A percentile compares a stretch with the other conserved stretches of the same genome.
These are phyloP conservation scores for Camellia lanceoleosa DNA, from an alignment of 148 eudicot genomes.

Conservation along the genomic window DNA sequence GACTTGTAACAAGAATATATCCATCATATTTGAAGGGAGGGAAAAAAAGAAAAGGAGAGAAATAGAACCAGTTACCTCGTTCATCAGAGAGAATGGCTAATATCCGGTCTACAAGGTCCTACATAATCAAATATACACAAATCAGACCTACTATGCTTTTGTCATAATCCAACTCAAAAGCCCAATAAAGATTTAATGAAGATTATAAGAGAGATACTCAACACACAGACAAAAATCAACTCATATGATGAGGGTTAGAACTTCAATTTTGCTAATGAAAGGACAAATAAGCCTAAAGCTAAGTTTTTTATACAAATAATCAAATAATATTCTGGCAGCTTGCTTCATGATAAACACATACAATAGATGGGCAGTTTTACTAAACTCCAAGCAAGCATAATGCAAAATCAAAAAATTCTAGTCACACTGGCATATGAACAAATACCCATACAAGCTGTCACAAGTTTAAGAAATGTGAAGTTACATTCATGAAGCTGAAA, in stretches of 20 bases:
- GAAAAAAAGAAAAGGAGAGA: not conserved
- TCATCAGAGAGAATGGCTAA: conserved; percentile 81
- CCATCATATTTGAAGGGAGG: not conserved
- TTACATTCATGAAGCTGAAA: not conserved
- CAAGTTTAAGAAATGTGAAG: not conserved
- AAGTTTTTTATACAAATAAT: not conserved
- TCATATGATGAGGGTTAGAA: not conserved
- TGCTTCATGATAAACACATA: too few species aligned
- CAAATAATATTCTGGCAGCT: not conserved
- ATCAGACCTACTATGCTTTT: not conserved
- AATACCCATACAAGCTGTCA: not conserved
- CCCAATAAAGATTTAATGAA: not conserved
- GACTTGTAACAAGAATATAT: conserved; percentile 4
- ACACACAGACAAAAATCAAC: not conserved
- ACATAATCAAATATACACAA: conserved; percentile 16
- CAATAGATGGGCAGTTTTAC: not conserved
- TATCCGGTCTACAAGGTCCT: conserved; percentile 90
- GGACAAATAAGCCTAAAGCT: not conserved
- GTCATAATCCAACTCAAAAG: not conserved
- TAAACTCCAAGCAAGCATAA: not conserved
- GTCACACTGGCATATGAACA: not conserved
- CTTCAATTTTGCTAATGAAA: not conserved
- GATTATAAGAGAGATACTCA: not conserved
- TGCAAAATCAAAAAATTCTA: not conserved
- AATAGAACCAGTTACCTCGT: conserved; percentile 48